Base-by-base conservation (phyloP, 1,284 basidiomycete genomes). In the Microbotryum violaceum region DNA sequence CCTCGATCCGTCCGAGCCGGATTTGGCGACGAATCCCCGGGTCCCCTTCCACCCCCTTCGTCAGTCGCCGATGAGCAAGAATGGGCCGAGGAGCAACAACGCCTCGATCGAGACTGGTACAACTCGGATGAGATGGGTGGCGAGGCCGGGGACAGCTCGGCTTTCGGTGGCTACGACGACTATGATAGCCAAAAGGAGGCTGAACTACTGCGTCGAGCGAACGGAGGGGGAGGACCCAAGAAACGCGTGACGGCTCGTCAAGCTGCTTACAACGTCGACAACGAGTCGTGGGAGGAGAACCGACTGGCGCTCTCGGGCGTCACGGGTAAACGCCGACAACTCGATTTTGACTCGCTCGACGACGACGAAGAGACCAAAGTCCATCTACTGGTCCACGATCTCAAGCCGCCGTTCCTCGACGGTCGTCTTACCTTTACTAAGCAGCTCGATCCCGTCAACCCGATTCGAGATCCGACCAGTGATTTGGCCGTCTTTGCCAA, bases 201-300 rank as follows among this genome's bases (percentile, higher is more conserved):
- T 4, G 89, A 93, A 73, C 82, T 91, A 71, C 83, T 85, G 27
- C 83, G 80, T 33, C 91, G 91, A 75, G 84, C 86, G 72, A 83
- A 84, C 54, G 86, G 87, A 54, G 63, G 84, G 75, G 48, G 46
- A 6, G 60, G 31, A 3, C 58, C 57, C 6, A 65, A 86, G 82
- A 91, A 87, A 77, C 87, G 87, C 75, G 84, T 93, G 21, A 93
- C 91, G 1, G 92, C 92, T 4, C 81, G 86, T 60, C 91, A 96
- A 75, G 91, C 91, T 1, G 91, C 94, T 84, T 93, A 91, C 74
- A 97, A 97, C 70, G 90, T 90, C 25, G 96, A 99, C 74, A 94
- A 93, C 70, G 94, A 99, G 70, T 79, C 94, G 1, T 99, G 96
- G 96, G 96, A 98, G 79, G 89, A 88, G 8, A 97, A 98, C 72